Conservation (phyloP, 2,329 filamentous ascomycete genomes). For the Grosmannia serpens region DNA sequence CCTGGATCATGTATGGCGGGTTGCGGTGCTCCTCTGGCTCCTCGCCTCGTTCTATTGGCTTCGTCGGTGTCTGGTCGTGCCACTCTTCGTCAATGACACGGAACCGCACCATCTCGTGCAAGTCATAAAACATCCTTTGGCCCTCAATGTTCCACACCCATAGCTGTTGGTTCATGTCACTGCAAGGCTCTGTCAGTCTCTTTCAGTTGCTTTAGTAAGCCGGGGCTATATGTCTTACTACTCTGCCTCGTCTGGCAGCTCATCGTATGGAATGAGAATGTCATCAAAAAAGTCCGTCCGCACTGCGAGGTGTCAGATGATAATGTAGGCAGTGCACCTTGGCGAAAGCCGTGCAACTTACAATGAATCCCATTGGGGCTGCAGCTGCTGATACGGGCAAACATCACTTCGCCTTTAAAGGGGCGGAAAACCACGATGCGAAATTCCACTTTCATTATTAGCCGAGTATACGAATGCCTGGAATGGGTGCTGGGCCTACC, state of each 20-base stretch:
- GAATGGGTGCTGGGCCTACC: conserved; percentile 33
- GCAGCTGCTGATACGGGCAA: conserved; percentile 70
- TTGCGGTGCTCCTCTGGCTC: conserved; percentile 43
- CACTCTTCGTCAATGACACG: conserved; percentile 80
- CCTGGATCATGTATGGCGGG: conserved; percentile 60
- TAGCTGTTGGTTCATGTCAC: conserved; percentile 61
- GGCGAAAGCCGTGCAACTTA: conserved; percentile 1
- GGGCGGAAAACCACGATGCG: conserved; percentile 88
- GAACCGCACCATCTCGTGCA: conserved; percentile 78
- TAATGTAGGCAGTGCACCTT: neutral
- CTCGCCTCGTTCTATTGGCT: conserved; percentile 50
- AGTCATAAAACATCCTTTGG: conserved; percentile 73
- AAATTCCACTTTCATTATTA: conserved; percentile 60
- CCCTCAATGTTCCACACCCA: conserved; percentile 78
- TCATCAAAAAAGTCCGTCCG: conserved; percentile 90
- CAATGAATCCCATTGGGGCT: conserved; percentile 15
- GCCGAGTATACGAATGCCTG: neutral
- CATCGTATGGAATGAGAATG: conserved; percentile 65
- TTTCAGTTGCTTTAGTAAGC: neutral
- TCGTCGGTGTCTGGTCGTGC: conserved; percentile 73
- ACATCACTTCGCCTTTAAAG: conserved; percentile 87
- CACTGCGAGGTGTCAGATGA: conserved; percentile 33
- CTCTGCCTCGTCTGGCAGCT: conserved; percentile 62
- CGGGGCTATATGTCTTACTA: conserved; percentile 47
- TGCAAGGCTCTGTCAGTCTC: conserved; percentile 23